Base-by-base conservation (phyloP, 345 rosid genomes). In the Diplotaxis tenuifolia region DNA sequence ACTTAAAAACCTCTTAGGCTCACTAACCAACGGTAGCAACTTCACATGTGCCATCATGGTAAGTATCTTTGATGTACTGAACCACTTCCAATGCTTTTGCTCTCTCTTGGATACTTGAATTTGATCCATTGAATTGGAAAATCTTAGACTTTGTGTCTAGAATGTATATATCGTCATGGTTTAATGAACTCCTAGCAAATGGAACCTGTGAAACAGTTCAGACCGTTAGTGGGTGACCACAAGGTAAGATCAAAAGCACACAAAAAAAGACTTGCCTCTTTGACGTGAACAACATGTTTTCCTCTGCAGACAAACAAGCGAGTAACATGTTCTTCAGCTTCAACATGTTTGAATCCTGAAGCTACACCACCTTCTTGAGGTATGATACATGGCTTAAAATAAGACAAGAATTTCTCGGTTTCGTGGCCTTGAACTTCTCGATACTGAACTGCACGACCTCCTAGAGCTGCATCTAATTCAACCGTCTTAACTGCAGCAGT, bases 401-500 rank as follows among this genome's bases (percentile, higher is more conserved):
- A 89, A 0, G 99, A 95, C 57, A 92, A 80, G 72, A 95, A 95
- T 77, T 85, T 95, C 82, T 95, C 98, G 0, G 96, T 90, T 79
- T 95, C 99, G 65, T 95, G 89, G 50, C 97, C 94, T 81, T 95
- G 99, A 52, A 84, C 87, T 87, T 95, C 99, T 76, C 99, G 92
- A 80, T 92, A 95, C 75, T 95, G 99, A 62, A 95, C 98, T 28
- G 98, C 99, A 78, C 96, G 98, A 32, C 99, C 99, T 77, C 99
- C 99, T 54, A 95, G 97, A 65, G 96, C 94, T 55, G 99, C 99
- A 87, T 95, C 99, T 50, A 95, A 81, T 81, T 95, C 99, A 78
- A 95, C 94, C 40, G 98, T 95, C 83, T 95, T 95, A 75, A 88
- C 81, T 62, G 96, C 96, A 67, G 99, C 98, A 56, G 86, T 80